Evolutionary conservation across 2,329 filamentous ascomycete species (phyloP).

Genomic region (Colletotrichum sp.): DNA sequence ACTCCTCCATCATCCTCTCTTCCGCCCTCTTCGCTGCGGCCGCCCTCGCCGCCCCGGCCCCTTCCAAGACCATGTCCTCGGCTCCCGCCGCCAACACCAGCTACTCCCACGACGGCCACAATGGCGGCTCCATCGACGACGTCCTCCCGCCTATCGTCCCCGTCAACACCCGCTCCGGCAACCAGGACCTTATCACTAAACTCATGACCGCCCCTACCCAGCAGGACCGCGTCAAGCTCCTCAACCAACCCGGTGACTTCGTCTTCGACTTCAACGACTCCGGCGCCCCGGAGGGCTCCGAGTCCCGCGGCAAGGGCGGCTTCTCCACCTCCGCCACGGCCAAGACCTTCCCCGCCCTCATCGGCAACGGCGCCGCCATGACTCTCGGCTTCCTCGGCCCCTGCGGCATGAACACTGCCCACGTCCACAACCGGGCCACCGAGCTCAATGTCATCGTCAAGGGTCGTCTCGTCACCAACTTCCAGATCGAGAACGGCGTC

Average conservation of each 20-base stretch:
- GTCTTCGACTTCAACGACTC: constrained; percentile 47
- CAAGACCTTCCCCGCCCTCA: constrained; percentile 55
- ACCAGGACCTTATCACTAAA: constrained; percentile 51
- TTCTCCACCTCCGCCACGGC: constrained; percentile 43
- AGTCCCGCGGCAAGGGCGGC: constrained; percentile 40
- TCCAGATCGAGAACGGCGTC: constrained; percentile 48
- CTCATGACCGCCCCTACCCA: constrained; percentile 40
- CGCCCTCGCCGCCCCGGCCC: constrained; percentile 19
- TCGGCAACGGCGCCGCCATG: constrained; percentile 51
- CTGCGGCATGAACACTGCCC: constrained; percentile 57
- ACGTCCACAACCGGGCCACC: constrained; percentile 52
- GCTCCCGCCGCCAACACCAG: not conserved
- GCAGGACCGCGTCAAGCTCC: constrained; percentile 34
- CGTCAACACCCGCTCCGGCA: constrained; percentile 49
- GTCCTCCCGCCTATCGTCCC: constrained; percentile 31
- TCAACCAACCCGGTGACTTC: constrained; percentile 40
- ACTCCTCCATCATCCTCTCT: constrained; percentile 15
- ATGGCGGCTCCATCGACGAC: constrained; percentile 21
- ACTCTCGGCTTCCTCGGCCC: constrained; percentile 53
- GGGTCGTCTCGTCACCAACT: constrained; percentile 48
- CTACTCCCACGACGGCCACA: not conserved
- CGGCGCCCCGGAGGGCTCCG: constrained; percentile 7
- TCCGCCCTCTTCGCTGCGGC: constrained; percentile 18
- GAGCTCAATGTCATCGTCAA: constrained; percentile 52
- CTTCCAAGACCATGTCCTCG: not conserved